A percentile compares a stretch with the other conserved stretches of the same genome.
Evolutionary conservation across 73 alveolate species (phyloP).

Genomic region (Paramecium pentaurelia): DNA sequence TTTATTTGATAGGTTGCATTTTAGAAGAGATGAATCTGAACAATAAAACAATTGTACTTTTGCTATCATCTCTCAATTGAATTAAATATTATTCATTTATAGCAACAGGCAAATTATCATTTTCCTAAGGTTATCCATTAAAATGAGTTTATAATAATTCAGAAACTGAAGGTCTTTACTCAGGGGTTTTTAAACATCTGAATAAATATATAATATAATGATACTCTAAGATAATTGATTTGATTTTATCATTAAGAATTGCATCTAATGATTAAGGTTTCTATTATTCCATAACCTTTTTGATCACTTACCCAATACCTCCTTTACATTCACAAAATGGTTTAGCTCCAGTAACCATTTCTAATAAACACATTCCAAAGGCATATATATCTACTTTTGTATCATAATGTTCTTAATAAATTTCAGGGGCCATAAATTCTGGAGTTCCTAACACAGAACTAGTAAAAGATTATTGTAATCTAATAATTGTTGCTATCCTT

Average conservation of each 20-base stretch:
- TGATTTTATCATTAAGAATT: slow-evolving; percentile 27
- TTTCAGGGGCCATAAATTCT: slow-evolving; percentile 99
- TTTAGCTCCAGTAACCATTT: slow-evolving; percentile 91
- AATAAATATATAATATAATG: not conserved
- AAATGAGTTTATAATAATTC: not conserved
- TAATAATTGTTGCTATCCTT: not conserved
- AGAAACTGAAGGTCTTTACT: slow-evolving; percentile 44
- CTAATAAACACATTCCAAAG: slow-evolving; percentile 98
- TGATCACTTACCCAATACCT: slow-evolving; percentile 79
- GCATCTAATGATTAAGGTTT: slow-evolving; percentile 25
- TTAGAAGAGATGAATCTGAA: slow-evolving; percentile 31
- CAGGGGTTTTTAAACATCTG: slow-evolving; percentile 40
- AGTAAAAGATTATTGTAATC: slow-evolving; percentile 25
- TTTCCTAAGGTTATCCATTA: not conserved
- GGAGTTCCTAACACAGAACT: slow-evolving; percentile 95
- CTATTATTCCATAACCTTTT: slow-evolving; percentile 71
- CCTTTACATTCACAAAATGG: slow-evolving; percentile 95
- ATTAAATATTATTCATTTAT: not conserved
- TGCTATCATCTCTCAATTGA: not conserved
- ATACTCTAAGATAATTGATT: slow-evolving; percentile 33
- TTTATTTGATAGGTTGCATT: not conserved
- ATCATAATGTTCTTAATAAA: slow-evolving; percentile 92
- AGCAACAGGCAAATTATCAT: slow-evolving; percentile 29
- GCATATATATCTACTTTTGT: slow-evolving; percentile 98
- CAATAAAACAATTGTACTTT: not conserved